Evolutionary conservation across 805 yeast genomes (phyloP).

Genomic region (Pichia gijzeniarum): DNA sequence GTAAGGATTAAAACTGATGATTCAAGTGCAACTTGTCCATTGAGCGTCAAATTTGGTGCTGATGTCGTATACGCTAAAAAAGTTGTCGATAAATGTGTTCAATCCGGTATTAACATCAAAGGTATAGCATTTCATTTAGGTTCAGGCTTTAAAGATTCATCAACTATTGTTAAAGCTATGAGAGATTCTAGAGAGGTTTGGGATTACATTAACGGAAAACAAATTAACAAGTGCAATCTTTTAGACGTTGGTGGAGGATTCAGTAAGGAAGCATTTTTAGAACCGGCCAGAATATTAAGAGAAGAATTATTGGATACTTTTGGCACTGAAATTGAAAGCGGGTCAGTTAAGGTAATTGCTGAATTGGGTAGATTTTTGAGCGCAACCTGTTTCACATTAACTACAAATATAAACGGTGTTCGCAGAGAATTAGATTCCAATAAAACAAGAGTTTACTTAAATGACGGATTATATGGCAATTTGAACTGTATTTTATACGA

Average conservation of each 20-base stretch:
- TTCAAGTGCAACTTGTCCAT: conserved; percentile 74
- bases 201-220: conserved; percentile 39
- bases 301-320: conserved; percentile 52
- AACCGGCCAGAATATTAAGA: conserved; percentile 50
- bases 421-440: conserved; percentile 34
- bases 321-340: conserved; percentile 35
- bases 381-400: conserved; percentile 79
- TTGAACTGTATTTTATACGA: conserved; percentile 90
- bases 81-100: conserved; percentile 56
- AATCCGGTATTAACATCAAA: conserved; percentile 53
- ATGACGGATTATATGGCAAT: conserved; percentile 95
- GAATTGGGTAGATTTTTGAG: conserved; percentile 94
- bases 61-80: conserved; percentile 44
- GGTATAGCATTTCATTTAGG: conserved; percentile 98
- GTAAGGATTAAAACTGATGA: conserved; percentile 88
- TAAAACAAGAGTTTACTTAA: conserved; percentile 72
- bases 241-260: conserved; percentile 95
- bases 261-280: conserved; percentile 49
- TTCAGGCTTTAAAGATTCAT: conserved; percentile 77
- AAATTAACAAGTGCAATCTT: conserved; percentile 41
- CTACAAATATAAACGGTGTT: conserved; percentile 79
- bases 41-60: conserved; percentile 88
- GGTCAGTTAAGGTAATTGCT: conserved; percentile 54
- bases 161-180: conserved; percentile 63
- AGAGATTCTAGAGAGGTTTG: conserved; percentile 65